These are phyloP conservation scores for Fusarium sp. DNA, from an alignment of 2,329 filamentous ascomycete species.

Conservation along the genomic window DNA sequence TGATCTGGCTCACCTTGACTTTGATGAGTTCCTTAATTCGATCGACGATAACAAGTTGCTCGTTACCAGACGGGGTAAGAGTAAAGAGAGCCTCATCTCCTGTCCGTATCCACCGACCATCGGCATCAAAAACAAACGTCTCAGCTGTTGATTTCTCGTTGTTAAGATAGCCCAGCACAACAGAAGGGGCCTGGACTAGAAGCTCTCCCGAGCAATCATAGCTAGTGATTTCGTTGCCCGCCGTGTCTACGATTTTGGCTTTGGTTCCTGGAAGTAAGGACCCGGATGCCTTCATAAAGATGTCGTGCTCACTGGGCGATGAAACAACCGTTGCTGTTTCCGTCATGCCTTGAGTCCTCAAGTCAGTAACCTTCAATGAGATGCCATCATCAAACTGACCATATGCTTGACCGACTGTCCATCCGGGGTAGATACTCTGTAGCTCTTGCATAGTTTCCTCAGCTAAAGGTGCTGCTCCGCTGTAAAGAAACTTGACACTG, in stretches of 20 bases:
- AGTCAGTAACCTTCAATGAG: neutral
- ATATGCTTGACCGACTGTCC: conserved; percentile 56
- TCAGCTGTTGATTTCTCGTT: conserved; percentile 85
- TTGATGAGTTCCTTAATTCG: conserved; percentile 80
- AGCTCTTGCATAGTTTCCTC: conserved; percentile 70
- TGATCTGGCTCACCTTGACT: conserved; percentile 68
- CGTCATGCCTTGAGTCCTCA: neutral
- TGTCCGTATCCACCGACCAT: conserved; percentile 82
- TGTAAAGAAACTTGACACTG: conserved; percentile 4
- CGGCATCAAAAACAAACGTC: conserved; percentile 75
- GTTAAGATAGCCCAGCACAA: conserved; percentile 86
- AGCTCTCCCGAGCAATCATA: conserved; percentile 84
- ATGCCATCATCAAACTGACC: neutral
- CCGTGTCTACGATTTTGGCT: conserved; percentile 72
- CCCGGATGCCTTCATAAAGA: conserved; percentile 61
- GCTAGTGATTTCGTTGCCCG: conserved; percentile 74
- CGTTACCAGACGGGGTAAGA: conserved; percentile 71
- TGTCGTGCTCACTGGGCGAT: neutral
- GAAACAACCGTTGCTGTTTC: neutral
- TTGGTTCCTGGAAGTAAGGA: conserved; percentile 72
- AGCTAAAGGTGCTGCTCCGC: conserved; percentile 75
- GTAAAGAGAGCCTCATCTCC: conserved; percentile 84
- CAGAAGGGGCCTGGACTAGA: conserved; percentile 78
- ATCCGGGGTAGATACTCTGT: neutral
- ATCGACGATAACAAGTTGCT: conserved; percentile 88